Conservation (phyloP, 2,329 filamentous ascomycete genomes). For the Cladosporium colombiae region DNA sequence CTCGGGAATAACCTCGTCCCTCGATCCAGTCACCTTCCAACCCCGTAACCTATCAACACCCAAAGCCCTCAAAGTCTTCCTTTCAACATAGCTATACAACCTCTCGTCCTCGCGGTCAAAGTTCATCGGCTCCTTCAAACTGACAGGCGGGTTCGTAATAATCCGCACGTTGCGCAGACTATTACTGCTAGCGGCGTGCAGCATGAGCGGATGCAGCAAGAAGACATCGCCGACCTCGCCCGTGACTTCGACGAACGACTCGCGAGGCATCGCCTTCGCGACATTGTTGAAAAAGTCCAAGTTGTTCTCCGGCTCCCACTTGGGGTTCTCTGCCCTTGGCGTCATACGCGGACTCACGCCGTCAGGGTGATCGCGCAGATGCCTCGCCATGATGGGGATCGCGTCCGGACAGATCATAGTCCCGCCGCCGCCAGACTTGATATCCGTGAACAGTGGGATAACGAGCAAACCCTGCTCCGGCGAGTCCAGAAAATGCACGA, state of each 20-base stretch:
- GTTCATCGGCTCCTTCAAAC: constrained; percentile 53
- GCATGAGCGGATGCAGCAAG: constrained; percentile 61
- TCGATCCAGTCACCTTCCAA: constrained; percentile 54
- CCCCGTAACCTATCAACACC: constrained; percentile 50
- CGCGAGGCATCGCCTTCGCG: constrained; percentile 34
- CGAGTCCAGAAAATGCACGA: constrained; percentile 70
- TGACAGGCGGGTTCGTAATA: constrained; percentile 59
- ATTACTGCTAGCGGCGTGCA: constrained; percentile 58
- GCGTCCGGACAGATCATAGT: constrained; percentile 65
- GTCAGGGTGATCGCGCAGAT: constrained; percentile 61
- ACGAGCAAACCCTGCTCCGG: constrained; percentile 69
- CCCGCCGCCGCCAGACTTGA: constrained; percentile 61
- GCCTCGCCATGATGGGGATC: constrained; percentile 58
- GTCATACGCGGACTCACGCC: constrained; percentile 68
- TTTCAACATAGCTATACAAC: constrained; percentile 58
- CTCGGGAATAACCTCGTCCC: constrained; percentile 55
- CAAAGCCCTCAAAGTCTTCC: constrained; percentile 54
- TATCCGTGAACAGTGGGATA: constrained; percentile 67
- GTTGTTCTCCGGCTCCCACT: constrained; percentile 47
- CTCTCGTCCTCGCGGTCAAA: constrained; percentile 52
- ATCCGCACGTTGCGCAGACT: constrained; percentile 50
- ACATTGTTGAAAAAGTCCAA: constrained; percentile 50
- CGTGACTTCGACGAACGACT: constrained; percentile 56
- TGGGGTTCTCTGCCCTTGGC: constrained; percentile 51
- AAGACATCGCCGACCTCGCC: constrained; percentile 60